phyloP scores from a whole-genome alignment of 2,329 filamentous ascomycete species.

The Diatrype stigma region DNA sequence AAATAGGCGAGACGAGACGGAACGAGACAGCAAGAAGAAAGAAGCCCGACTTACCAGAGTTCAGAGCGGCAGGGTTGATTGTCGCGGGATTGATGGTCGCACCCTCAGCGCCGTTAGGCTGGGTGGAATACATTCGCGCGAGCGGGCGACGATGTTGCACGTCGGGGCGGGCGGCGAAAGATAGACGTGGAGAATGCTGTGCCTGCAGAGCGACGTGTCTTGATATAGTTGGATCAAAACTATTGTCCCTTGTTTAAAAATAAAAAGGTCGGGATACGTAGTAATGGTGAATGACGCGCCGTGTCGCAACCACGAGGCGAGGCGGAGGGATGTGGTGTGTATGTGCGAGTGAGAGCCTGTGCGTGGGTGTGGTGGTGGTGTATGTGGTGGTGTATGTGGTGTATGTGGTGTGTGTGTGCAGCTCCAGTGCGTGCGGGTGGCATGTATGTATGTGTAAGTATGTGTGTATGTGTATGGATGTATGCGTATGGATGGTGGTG shows the following conservation, averaged over 20 bases:
- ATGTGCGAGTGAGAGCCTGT: slow-evolving; percentile 18
- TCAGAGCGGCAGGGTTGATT: slow-evolving; percentile 58
- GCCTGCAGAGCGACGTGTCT: slow-evolving; percentile 57
- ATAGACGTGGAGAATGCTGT: slow-evolving; percentile 32
- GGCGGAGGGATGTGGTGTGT: slow-evolving; percentile 26
- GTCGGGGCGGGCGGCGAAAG: slow-evolving; percentile 24
- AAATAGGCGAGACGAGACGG: slow-evolving; percentile 9
- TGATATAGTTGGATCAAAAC: slow-evolving; percentile 53
- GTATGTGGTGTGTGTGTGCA: neutral
- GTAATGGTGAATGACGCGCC: slow-evolving; percentile 29
- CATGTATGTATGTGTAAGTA: neutral
- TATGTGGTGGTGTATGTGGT: neutral
- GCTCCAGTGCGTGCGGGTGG: too few relatives aligned
- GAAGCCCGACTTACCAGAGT: slow-evolving; percentile 55
- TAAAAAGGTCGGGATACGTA: slow-evolving; percentile 17
- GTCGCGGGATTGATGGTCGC: slow-evolving; percentile 89
- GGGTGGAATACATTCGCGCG: slow-evolving; percentile 55
- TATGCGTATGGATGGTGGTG: too few relatives aligned
- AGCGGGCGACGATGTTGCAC: slow-evolving; percentile 38
- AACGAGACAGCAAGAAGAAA: slow-evolving; percentile 18
- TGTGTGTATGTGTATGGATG: neutral
- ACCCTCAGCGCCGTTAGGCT: slow-evolving; percentile 73
- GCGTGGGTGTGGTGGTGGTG: slow-evolving; percentile 1
- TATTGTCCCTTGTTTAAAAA: slow-evolving; percentile 10
- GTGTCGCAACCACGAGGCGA: slow-evolving; percentile 27